Conservation (phyloP, 2,329 filamentous ascomycete genomes). For the Colletotrichum kahawae region DNA sequence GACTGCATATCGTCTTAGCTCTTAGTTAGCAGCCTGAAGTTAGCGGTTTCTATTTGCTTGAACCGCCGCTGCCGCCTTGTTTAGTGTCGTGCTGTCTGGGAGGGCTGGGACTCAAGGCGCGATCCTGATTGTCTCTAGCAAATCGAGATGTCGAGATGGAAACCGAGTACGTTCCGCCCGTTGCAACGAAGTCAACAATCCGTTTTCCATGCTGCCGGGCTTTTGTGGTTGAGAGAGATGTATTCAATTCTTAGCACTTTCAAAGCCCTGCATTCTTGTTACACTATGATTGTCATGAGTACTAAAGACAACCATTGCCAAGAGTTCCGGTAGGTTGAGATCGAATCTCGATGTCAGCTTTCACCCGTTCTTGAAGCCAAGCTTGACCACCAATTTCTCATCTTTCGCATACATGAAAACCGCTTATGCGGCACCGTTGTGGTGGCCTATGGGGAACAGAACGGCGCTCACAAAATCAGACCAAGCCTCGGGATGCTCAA, state of each 20-base stretch:
- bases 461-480: background rate
- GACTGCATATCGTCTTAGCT: background rate
- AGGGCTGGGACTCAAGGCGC: background rate
- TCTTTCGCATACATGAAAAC: background rate
- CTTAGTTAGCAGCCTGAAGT: background rate
- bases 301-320: background rate
- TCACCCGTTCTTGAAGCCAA: background rate
- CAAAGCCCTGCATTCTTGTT: background rate
- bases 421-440: background rate
- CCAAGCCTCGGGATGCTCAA: background rate
- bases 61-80: background rate
- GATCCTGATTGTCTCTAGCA: background rate
- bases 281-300: background rate
- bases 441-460: background rate
- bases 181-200: background rate
- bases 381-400: background rate
- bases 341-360: background rate
- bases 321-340: rapidly evolving
- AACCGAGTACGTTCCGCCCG: background rate
- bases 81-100: background rate
- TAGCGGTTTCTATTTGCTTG: background rate
- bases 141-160: background rate
- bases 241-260: background rate
- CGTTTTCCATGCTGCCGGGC: background rate
- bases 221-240: background rate